Evolutionary conservation across 257 asterid genomes (phyloP), one percentile per base, ranked within the genome.

Genomic region (Marsdenia floribunda): DNA sequence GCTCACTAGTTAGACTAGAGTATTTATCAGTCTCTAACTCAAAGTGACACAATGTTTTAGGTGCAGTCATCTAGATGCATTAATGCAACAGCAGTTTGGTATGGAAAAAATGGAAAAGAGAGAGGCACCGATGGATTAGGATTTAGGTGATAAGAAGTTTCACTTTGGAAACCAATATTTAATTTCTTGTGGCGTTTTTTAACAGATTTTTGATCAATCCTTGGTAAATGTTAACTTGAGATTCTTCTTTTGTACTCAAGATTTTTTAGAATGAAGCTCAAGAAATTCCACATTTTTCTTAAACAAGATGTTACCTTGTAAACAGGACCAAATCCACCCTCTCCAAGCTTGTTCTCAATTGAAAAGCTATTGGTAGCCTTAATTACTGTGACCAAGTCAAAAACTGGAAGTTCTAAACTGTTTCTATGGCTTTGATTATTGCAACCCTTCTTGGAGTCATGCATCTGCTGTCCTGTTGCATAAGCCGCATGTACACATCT

Each of bases 241-340:
- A 29, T 40, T 53, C 59, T 52, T 15, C 57, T 52, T 52, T 52
- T 52, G 19, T 52, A 18, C 19, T 52, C 57, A 52, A 18, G 19
- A 12, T 13, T 4, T 26, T 0, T 10, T 3, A 61, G 42, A 61
- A 61, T 26, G 68, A 61, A 61, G n/a, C 29, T 61, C 68, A 4
- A 13, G 35, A 61, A 26, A 9, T 58, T 24, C 64, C 42, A 2
- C 1, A 13, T 38, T 61, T 14, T 61, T 58, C 3, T 11, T 18
- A 53, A 44, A 13, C 4, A 26, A 26, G 68, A 24, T 14, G 68
- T 63, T 33, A 63, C 68, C 68, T 63, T 63, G 68, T 63, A 63
- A 14, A 63, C 68, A 33, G 68, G 79, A 13, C 89, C 89, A 61
- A 69, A 85, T 7, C 89, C 89, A 61, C 89, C 89, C 74, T 85